A percentile compares a stretch with the other conserved stretches of the same genome.
Evolutionary conservation across 1,284 basidiomycete species (phyloP).

Genomic region (Cryptococcus jaspeensis): DNA sequence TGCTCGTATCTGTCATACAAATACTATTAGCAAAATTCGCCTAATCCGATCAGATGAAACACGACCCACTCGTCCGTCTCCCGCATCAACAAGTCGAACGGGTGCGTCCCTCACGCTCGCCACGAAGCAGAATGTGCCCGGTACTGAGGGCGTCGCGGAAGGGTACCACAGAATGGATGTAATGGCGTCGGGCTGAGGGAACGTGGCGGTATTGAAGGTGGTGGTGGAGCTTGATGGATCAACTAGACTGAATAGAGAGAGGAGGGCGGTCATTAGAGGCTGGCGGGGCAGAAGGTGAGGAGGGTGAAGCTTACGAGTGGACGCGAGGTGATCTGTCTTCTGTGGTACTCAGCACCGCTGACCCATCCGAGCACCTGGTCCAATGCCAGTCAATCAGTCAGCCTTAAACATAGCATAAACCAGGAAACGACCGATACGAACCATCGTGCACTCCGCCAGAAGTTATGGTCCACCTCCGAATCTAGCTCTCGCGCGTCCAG

Average conservation of each 20-base stretch:
- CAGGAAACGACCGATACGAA: conserved; percentile 12
- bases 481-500: conserved; percentile 4
- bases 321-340: conserved; percentile 45
- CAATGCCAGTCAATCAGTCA: background rate
- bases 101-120: conserved; percentile 77
- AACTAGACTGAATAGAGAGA: background rate
- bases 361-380: conserved; percentile 43
- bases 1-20: conserved; percentile 68
- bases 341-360: conserved; percentile 38
- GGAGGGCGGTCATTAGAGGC: background rate
- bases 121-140: conserved; percentile 73
- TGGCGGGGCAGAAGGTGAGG: too few species aligned
- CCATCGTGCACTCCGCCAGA: conserved; percentile 45
- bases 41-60: background rate
- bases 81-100: conserved; percentile 74
- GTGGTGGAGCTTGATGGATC: background rate
- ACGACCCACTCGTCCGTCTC: conserved; percentile 66
- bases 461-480: conserved; percentile 20
- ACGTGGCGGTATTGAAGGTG: conserved; percentile 11
- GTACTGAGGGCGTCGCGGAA: conserved; percentile 59
- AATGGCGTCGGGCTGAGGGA: conserved; percentile 65
- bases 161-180: conserved; percentile 81
- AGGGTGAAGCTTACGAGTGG: conserved; percentile 28
- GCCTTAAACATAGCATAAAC: too few species aligned
- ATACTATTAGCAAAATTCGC: background rate